Evolutionary conservation across 2,329 filamentous ascomycete genomes (phyloP).

Genomic region (Xylaria multiplex): DNA sequence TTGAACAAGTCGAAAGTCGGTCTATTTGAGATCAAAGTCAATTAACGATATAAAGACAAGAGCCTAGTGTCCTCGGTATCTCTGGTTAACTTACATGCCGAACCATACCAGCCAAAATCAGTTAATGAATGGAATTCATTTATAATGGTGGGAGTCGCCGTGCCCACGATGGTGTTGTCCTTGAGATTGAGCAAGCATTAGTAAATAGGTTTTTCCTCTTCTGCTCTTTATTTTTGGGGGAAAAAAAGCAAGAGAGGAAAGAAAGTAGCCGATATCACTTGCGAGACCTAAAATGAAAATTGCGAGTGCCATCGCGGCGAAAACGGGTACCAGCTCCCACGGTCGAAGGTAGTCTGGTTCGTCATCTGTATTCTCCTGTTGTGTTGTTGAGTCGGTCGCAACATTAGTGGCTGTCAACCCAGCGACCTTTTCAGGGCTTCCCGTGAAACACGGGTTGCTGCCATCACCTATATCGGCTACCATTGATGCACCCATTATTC

Average conservation of each 20-base stretch:
- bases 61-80: not conserved
- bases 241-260: not conserved
- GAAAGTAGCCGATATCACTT: not conserved
- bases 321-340: slow-evolving; percentile 25
- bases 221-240: too few relatives aligned
- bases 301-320: slow-evolving; percentile 25
- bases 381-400: not conserved
- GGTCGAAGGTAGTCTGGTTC: slow-evolving; percentile 18
- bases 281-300: slow-evolving; percentile 32
- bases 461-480: not conserved
- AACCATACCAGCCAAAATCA: slow-evolving; percentile 40
- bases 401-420: not conserved
- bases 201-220: not conserved
- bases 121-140: slow-evolving; percentile 38
- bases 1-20: slow-evolving; percentile 23
- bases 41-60: not conserved
- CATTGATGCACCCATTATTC: not conserved
- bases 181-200: slow-evolving; percentile 16
- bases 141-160: slow-evolving; percentile 38
- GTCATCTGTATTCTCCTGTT: not conserved
- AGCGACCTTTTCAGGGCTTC: not conserved
- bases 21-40: slow-evolving; percentile 8
- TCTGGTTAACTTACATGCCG: slow-evolving; percentile 26
- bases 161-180: slow-evolving; percentile 39
- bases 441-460: not conserved